phyloP scores from a whole-genome alignment of 2,329 filamentous ascomycete species.

The Phialophora tarda region DNA sequence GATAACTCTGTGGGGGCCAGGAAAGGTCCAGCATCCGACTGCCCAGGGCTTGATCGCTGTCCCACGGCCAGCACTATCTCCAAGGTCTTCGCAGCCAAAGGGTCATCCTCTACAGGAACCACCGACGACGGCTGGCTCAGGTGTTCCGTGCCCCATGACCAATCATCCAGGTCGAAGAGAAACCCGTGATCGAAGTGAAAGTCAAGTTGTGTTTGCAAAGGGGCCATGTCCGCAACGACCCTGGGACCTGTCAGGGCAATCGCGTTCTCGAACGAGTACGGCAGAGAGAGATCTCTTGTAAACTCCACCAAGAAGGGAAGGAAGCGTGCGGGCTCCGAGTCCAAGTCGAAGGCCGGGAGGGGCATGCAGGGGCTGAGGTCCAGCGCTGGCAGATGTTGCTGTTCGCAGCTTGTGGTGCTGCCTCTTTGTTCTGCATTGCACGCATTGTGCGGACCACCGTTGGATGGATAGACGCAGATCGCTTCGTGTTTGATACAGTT shows the following conservation, averaged over 20 bases:
- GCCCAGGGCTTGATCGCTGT: neutral
- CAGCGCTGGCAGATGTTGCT: neutral
- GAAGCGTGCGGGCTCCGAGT: constrained; percentile 7
- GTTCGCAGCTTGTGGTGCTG: neutral
- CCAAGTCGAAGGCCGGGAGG: neutral
- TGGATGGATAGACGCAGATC: constrained; percentile 1
- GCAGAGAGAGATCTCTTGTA: constrained; percentile 13
- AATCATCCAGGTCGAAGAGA: neutral
- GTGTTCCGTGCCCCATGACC: neutral
- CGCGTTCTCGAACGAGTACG: constrained; percentile 11
- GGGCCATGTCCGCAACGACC: too few relatives aligned
- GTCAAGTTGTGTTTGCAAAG: neutral
- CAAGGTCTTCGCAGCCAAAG: neutral
- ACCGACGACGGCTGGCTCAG: neutral
- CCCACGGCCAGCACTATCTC: constrained; percentile 3
- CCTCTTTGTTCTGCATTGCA: neutral
- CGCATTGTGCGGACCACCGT: neutral
- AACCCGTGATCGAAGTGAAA: neutral
- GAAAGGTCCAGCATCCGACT: neutral
- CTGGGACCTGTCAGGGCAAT: neutral
- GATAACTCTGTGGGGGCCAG: constrained; percentile 1
- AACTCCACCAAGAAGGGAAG: constrained; percentile 20
- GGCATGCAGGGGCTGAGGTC: neutral
- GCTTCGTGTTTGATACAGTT: constrained; percentile 1
- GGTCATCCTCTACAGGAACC: neutral